Conservation (phyloP, 106 monocot genomes). For the Amphibolis antarctica region DNA sequence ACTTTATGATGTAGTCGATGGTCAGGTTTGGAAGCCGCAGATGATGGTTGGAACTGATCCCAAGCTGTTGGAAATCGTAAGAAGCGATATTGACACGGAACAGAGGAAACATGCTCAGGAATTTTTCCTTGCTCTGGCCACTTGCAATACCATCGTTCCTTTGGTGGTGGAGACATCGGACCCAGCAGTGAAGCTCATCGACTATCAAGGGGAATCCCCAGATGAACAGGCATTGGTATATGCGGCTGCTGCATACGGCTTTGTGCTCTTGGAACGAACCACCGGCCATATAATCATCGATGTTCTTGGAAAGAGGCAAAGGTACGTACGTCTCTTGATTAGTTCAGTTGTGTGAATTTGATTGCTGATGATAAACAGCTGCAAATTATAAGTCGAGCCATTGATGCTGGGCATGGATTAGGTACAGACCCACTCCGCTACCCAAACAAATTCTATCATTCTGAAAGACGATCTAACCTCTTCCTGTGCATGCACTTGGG, state of each 20-base stretch:
- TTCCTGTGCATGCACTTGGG: too few relatives aligned
- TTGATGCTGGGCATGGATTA: too few relatives aligned
- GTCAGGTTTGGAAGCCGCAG: conserved; percentile 62
- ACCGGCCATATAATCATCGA: conserved; percentile 80
- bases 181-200: conserved; percentile 36
- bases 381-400: too few relatives aligned
- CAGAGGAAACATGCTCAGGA: conserved; percentile 27
- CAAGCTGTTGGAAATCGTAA: conserved; percentile 36
- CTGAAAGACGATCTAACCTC: too few relatives aligned
- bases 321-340: conserved; percentile 45
- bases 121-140: conserved; percentile 69
- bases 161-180: conserved; percentile 36
- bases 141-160: conserved; percentile 94
- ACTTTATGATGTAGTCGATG: conserved; percentile 30
- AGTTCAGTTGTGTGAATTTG: neutral
- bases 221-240: conserved; percentile 91
- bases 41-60: conserved; percentile 54
- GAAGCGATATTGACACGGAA: conserved; percentile 25
- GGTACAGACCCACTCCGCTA: too few relatives aligned
- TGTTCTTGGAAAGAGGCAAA: conserved; percentile 69
- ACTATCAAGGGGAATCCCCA: conserved; percentile 95
- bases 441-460: too few relatives aligned
- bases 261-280: conserved; percentile 71
- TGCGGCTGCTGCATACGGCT: conserved; percentile 93
- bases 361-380: neutral